phyloP scores from a whole-genome alignment of 2,329 filamentous ascomycete species.

The Cladophialophora psammophila region DNA sequence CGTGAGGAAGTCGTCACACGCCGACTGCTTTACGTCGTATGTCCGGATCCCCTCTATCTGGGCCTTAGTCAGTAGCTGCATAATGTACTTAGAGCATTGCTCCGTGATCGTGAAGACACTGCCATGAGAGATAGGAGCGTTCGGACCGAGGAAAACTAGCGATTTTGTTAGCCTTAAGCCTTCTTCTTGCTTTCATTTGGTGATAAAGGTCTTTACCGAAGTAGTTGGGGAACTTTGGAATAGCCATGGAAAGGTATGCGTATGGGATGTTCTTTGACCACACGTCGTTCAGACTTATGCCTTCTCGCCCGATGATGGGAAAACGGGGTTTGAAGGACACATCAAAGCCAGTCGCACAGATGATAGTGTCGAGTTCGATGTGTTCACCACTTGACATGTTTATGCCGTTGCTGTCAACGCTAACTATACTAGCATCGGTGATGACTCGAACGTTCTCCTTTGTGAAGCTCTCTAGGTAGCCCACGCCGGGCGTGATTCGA shows the following conservation, averaged over 20 bases:
- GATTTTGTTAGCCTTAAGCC: too few relatives aligned
- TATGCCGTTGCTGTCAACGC: slow-evolving; percentile 62
- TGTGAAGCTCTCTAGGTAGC: slow-evolving; percentile 59
- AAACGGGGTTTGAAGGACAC: slow-evolving; percentile 47
- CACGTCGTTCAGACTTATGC: slow-evolving; percentile 19
- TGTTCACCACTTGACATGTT: slow-evolving; percentile 31
- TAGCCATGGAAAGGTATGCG: slow-evolving; percentile 33
- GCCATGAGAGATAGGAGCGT: slow-evolving; percentile 41
- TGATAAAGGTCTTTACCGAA: slow-evolving; percentile 22
- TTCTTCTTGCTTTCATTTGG: too few relatives aligned
- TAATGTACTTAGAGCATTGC: slow-evolving; percentile 37
- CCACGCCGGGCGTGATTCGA: slow-evolving; percentile 56
- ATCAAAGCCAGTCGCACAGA: slow-evolving; percentile 51
- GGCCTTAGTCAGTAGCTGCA: slow-evolving; percentile 41
- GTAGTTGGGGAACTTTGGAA: slow-evolving; percentile 41
- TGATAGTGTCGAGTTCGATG: slow-evolving; percentile 34
- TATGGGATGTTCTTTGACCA: slow-evolving; percentile 36
- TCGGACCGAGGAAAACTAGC: slow-evolving; percentile 40
- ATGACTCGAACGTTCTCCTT: slow-evolving; percentile 69
- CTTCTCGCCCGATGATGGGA: slow-evolving; percentile 45
- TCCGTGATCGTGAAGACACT: slow-evolving; percentile 41
- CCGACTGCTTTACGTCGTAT: slow-evolving; percentile 36
- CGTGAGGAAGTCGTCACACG: slow-evolving; percentile 45
- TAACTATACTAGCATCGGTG: slow-evolving; percentile 63
- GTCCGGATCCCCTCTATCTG: slow-evolving; percentile 32